These are phyloP conservation scores for Cercospora citrullina DNA, from an alignment of 2,329 filamentous ascomycete species.

Conservation along the genomic window DNA sequence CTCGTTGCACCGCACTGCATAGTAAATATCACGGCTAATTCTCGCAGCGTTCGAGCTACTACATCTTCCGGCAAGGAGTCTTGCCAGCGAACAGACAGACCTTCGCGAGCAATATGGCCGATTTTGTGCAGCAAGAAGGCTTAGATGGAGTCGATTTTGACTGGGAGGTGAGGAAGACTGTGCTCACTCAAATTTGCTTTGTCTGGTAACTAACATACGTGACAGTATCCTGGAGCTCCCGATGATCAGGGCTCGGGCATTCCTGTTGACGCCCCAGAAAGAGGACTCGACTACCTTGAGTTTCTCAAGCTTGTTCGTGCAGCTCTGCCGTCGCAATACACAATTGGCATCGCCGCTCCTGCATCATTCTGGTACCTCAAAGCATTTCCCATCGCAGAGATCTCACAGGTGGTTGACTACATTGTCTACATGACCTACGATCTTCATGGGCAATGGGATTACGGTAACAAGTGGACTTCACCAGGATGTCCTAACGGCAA, in stretches of 20 bases:
- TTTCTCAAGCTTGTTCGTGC: conserved; percentile 21
- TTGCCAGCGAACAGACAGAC: conserved; percentile 43
- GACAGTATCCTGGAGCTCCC: conserved; percentile 17
- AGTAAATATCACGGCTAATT: background rate
- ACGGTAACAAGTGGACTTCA: conserved; percentile 35
- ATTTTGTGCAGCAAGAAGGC: conserved; percentile 70
- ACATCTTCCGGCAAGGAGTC: conserved; percentile 43
- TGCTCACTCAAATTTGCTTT: background rate
- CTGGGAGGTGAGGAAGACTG: conserved; percentile 37
- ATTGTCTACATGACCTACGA: conserved; percentile 30
- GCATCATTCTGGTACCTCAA: conserved; percentile 39
- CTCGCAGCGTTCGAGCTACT: background rate
- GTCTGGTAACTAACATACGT: background rate
- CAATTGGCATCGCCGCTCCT: conserved; percentile 34
- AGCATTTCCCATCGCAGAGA: conserved; percentile 31
- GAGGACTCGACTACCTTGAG: conserved; percentile 16
- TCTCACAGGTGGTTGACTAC: conserved; percentile 30
- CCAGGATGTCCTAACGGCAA: conserved; percentile 37
- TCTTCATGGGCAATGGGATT: conserved; percentile 45
- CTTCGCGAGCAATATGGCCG: conserved; percentile 67
- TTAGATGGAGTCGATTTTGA: conserved; percentile 55
- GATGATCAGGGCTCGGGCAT: conserved; percentile 13
- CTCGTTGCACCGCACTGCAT: conserved; percentile 31
- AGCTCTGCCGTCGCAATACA: conserved; percentile 19
- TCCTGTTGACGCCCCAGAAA: conserved; percentile 8